Base-by-base conservation (phyloP, 768 basidiomycete species). In the Collybia mongolica region DNA sequence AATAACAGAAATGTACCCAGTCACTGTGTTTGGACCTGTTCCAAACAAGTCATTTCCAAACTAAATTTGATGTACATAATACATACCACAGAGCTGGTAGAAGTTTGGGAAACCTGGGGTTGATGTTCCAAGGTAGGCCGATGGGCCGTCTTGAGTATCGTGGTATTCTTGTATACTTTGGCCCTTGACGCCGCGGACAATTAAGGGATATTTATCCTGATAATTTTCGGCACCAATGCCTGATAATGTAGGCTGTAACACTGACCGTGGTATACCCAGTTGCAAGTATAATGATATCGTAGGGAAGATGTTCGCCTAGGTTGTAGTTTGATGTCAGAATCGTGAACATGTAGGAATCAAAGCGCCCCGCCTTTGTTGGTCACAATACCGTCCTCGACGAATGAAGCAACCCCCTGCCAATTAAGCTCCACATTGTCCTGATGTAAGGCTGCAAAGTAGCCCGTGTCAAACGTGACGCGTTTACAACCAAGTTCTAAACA, bases 401-500 rank as follows among this genome's bases (percentile, higher is more conserved):
- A 67, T 6, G 57, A 55, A 14, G 68, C 63, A 18, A 80, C 70
- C 0, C 67, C 72, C 9, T 71, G 69, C 64, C 68, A 77, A 15
- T 68, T 65, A 17, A 83, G 59, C 2, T 66, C 54, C 7, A 83
- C 65, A 60, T 84, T 82, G 4, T 72, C 65, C 5, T 66, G 69
- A 49, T 76, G 68, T 22, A 83, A 63, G 8, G 71, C 57, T 19
- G 65, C 51, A 26, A 83, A 68, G 55, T 74, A 83, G 15, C 69
- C 68, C 0, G 74, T 67, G 56, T 84, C 77, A 48, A 76, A 66
- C 5, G 83, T 66, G 11, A 81, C 57, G 14, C 83, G 77, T 60
- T 79, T 82, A 57, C 81, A 83, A 1, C 82, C 81, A 35, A 73
- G 60, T 22, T 68, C 79, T 81, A 44, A 6, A 32, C 15, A 40